Evolutionary conservation across 495 filamentous ascomycete species (phyloP).

Genomic region (Podospora sp.): DNA sequence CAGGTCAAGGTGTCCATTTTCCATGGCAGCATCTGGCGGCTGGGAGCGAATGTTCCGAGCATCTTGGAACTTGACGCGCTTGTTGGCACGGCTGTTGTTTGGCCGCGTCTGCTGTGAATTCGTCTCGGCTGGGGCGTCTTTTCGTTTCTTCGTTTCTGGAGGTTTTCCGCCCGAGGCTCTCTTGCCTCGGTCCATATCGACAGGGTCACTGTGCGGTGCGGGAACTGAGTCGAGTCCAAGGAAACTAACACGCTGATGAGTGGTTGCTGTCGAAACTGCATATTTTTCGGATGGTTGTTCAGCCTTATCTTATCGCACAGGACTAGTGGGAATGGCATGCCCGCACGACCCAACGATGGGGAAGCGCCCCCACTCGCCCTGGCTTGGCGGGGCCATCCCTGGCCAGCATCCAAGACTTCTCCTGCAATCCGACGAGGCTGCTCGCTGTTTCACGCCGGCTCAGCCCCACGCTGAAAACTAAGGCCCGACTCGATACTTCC

Average conservation of each 20-base stretch:
- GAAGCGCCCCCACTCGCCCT: background rate
- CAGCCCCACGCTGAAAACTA: background rate
- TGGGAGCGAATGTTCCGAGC: slow-evolving; percentile 75
- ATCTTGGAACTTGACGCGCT: slow-evolving; percentile 67
- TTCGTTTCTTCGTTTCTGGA: slow-evolving; percentile 22
- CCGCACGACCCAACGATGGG: background rate
- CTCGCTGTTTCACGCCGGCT: background rate
- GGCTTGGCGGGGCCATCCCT: slow-evolving; percentile 3
- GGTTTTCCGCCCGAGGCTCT: background rate
- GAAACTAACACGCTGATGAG: no score
- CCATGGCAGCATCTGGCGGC: slow-evolving; percentile 68
- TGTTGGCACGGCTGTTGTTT: slow-evolving; percentile 22
- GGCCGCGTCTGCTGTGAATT: slow-evolving; percentile 21
- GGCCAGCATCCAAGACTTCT: background rate
- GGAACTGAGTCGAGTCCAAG: background rate
- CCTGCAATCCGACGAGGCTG: background rate
- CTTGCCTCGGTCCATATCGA: slow-evolving; percentile 21
- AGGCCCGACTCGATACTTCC: background rate
- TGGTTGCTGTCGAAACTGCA: background rate
- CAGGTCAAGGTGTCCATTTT: slow-evolving; percentile 77
- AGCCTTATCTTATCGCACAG: slow-evolving; percentile 7
- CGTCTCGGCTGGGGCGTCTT: slow-evolving; percentile 19
- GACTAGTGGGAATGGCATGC: background rate
- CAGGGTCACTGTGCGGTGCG: background rate
- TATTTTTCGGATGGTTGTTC: background rate